These are phyloP conservation scores for Leucocoprinus leucothites DNA, from an alignment of 768 basidiomycete species.

Conservation along the genomic window DNA sequence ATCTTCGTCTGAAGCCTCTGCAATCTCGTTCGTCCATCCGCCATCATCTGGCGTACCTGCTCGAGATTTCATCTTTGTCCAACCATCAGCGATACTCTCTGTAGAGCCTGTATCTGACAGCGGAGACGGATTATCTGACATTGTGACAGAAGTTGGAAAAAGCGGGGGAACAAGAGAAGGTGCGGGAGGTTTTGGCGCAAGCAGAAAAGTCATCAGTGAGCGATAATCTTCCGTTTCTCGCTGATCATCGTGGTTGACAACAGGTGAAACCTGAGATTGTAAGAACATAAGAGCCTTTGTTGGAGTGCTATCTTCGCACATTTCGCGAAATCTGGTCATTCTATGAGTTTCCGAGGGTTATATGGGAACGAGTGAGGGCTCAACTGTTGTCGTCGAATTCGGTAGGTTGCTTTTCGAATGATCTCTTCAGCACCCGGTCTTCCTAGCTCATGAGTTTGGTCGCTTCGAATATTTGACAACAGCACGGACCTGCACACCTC, in stretches of 20 bases:
- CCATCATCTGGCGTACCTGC: slow-evolving; percentile 22
- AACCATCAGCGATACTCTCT: slow-evolving; percentile 20
- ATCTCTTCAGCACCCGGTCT: slow-evolving; percentile 66
- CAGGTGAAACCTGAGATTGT: slow-evolving; percentile 62
- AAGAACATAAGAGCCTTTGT: slow-evolving; percentile 71
- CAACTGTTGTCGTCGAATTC: slow-evolving; percentile 73
- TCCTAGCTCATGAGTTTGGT: not conserved
- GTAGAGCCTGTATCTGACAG: slow-evolving; percentile 38
- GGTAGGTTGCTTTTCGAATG: slow-evolving; percentile 58
- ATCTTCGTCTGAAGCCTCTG: slow-evolving; percentile 27
- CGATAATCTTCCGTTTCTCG: slow-evolving; percentile 64
- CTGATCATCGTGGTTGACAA: slow-evolving; percentile 65
- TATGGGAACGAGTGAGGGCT: slow-evolving; percentile 20
- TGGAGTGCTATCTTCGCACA: slow-evolving; percentile 61
- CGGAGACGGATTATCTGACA: slow-evolving; percentile 12
- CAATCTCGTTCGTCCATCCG: slow-evolving; percentile 34
- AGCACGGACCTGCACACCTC: slow-evolving; percentile 53
- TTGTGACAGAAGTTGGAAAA: slow-evolving; percentile 1
- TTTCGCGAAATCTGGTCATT: slow-evolving; percentile 68
- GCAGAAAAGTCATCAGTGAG: slow-evolving; percentile 60
- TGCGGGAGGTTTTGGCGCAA: slow-evolving; percentile 35
- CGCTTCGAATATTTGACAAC: not conserved
- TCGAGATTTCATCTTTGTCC: slow-evolving; percentile 39
- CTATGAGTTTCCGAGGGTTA: not conserved
- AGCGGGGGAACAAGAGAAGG: slow-evolving; percentile 15